These are phyloP conservation scores for Neurospora sp. DNA, from an alignment of 495 filamentous ascomycete species.

Conservation along the genomic window DNA sequence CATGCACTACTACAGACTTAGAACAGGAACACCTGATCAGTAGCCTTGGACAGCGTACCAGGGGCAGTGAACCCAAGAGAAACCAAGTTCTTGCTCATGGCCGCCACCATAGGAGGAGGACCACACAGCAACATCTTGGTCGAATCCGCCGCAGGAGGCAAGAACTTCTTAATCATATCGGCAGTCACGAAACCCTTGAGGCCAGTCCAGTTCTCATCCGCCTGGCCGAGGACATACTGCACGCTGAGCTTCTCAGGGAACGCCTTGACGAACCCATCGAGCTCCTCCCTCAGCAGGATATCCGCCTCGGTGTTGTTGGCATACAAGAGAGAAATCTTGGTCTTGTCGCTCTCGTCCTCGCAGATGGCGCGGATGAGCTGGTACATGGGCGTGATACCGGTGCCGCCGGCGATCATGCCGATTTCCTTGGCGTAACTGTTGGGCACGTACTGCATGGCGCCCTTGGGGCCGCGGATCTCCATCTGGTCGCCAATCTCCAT, in stretches of 20 bases:
- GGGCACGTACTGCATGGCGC: slow-evolving; percentile 31
- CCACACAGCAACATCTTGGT: slow-evolving; percentile 73
- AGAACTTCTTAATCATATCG: slow-evolving; percentile 18
- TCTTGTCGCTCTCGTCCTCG: slow-evolving; percentile 38
- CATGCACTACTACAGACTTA: slow-evolving; percentile 23
- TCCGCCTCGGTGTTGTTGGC: slow-evolving; percentile 61
- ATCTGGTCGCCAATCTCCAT: slow-evolving; percentile 34
- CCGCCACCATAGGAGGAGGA: slow-evolving; percentile 73
- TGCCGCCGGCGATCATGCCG: slow-evolving; percentile 44
- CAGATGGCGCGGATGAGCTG: slow-evolving; percentile 44
- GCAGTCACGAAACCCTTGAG: slow-evolving; percentile 24
- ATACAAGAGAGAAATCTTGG: slow-evolving; percentile 39
- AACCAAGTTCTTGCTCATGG: slow-evolving; percentile 76
- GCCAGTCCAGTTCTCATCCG: slow-evolving; percentile 19
- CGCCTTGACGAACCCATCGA: slow-evolving; percentile 33
- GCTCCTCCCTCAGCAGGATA: slow-evolving; percentile 48
- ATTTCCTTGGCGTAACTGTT: slow-evolving; percentile 17
- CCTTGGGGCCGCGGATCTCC: slow-evolving; percentile 40
- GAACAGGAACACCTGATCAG: slow-evolving; percentile 80
- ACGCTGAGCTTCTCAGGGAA: slow-evolving; percentile 36
- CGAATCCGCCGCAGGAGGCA: slow-evolving; percentile 30
- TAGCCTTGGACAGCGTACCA: slow-evolving; percentile 64
- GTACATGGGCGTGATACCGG: slow-evolving; percentile 50
- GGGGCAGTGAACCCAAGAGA: slow-evolving; percentile 65
- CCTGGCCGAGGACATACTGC: slow-evolving; percentile 34